These are phyloP conservation scores for Ogataea philodendri DNA, from an alignment of 805 yeast genomes.

Conservation along the genomic window DNA sequence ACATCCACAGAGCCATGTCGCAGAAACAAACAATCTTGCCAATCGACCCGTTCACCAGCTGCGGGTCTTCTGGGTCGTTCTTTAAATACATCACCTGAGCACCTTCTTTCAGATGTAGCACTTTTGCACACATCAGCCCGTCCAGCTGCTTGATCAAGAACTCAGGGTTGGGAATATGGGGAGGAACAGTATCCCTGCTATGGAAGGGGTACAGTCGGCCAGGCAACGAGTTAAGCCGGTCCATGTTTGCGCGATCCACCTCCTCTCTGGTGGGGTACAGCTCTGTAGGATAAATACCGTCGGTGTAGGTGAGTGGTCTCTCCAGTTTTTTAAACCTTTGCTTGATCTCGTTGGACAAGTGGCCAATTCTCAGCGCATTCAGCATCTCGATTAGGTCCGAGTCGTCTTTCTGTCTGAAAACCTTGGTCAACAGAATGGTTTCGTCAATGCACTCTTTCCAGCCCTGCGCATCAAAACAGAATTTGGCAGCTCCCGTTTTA, in stretches of 20 bases:
- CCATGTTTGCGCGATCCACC: constrained; percentile 72
- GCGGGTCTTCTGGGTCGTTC: constrained; percentile 59
- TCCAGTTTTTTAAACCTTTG: constrained; percentile 49
- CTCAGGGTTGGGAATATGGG: constrained; percentile 8
- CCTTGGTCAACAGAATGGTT: constrained; percentile 71
- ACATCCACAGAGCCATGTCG: constrained; percentile 28
- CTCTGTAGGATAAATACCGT: constrained; percentile 87
- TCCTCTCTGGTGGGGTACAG: constrained; percentile 82
- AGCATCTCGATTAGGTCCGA: constrained; percentile 70
- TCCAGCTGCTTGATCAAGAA: constrained; percentile 25
- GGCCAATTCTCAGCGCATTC: constrained; percentile 77
- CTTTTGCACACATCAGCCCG: constrained; percentile 67
- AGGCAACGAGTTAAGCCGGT: constrained; percentile 46
- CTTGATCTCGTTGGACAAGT: constrained; percentile 49
- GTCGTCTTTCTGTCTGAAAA: constrained; percentile 88
- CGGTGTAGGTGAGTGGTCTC: constrained; percentile 58
- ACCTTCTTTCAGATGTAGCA: constrained; percentile 65
- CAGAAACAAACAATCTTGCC: constrained; percentile 70
- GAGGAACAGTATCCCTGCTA: constrained; percentile 41
- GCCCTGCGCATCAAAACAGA: constrained; percentile 70
- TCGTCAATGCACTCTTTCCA: constrained; percentile 67
- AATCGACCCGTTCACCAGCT: constrained; percentile 85
- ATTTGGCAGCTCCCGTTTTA: constrained; percentile 40
- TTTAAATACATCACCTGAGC: constrained; percentile 95
- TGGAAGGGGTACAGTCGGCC: constrained; percentile 46